Percentiles rank a stretch among this genome's conserved stretches.
Evolutionary conservation across 2,329 filamentous ascomycete genomes (phyloP).

Genomic region (Mollisiaceae sp.): DNA sequence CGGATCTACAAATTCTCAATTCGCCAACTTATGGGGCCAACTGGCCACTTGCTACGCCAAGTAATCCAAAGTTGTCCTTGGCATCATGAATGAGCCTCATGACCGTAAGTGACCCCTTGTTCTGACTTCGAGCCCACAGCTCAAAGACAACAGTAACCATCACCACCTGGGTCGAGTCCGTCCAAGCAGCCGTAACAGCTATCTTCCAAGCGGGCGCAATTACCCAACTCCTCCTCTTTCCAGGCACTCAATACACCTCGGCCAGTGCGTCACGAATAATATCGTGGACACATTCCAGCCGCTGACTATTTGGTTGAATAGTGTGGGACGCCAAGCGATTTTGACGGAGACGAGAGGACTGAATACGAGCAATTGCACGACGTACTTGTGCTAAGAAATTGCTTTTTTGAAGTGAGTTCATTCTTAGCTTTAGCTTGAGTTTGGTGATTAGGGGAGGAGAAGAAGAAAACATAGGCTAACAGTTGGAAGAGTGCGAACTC

Average conservation of each 20-base stretch:
- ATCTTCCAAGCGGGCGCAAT: slow-evolving; percentile 68
- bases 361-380: slow-evolving; percentile 38
- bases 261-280: slow-evolving; percentile 61
- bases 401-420: slow-evolving; percentile 42
- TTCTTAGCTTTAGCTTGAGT: too few relatives aligned
- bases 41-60: slow-evolving; percentile 62
- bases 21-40: slow-evolving; percentile 61
- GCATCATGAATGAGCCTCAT: slow-evolving; percentile 74
- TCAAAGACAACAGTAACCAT: slow-evolving; percentile 48
- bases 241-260: slow-evolving; percentile 51
- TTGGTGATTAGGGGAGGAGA: background rate
- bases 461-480: background rate
- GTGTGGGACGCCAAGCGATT: slow-evolving; percentile 50
- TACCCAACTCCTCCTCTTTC: slow-evolving; percentile 65
- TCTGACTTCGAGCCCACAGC: background rate
- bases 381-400: slow-evolving; percentile 42
- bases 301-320: slow-evolving; percentile 51
- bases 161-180: slow-evolving; percentile 60
- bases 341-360: slow-evolving; percentile 57
- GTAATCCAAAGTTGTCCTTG: slow-evolving; percentile 62
- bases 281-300: slow-evolving; percentile 51
- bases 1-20: slow-evolving; percentile 62
- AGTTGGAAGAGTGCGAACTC: slow-evolving; percentile 39
- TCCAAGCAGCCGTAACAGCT: slow-evolving; percentile 67
- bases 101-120: slow-evolving; percentile 9